These are phyloP conservation scores for Populus deltoides DNA, from an alignment of 345 rosid genomes.

Conservation along the genomic window DNA sequence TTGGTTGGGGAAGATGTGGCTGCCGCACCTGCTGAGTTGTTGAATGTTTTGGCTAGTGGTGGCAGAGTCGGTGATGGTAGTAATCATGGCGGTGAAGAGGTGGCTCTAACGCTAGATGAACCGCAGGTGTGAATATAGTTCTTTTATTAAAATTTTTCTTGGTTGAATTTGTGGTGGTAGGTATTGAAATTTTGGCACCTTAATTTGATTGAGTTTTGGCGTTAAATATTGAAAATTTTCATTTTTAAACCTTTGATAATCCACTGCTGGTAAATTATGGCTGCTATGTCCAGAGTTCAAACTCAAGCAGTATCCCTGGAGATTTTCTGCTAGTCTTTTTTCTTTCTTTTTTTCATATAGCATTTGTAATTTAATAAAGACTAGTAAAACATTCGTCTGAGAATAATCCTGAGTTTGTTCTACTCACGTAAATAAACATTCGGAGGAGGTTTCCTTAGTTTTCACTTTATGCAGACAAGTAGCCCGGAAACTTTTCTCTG, in stretches of 20 bases:
- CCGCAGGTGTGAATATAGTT: constrained; percentile 15
- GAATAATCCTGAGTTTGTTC: neutral
- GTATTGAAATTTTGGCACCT: neutral
- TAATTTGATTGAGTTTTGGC: neutral
- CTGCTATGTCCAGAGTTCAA: no score
- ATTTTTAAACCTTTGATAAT: neutral
- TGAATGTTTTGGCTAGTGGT: constrained; percentile 33
- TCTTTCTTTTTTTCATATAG: no score
- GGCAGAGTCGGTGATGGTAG: constrained; percentile 3
- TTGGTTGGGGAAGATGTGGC: constrained; percentile 45
- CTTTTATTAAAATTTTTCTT: neutral
- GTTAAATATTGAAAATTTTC: neutral
- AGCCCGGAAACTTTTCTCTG: neutral
- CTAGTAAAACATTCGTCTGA: neutral
- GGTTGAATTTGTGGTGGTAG: neutral
- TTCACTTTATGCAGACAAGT: neutral
- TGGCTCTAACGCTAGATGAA: neutral
- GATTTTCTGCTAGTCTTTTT: no score
- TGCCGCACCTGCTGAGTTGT: constrained; percentile 35
- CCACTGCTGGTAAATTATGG: no score
- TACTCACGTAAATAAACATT: neutral
- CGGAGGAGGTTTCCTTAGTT: neutral
- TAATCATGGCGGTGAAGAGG: neutral
- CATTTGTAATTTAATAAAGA: neutral
- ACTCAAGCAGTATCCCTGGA: no score